These are phyloP conservation scores for Aspergillus texensis DNA, from an alignment of 2,329 filamentous ascomycete genomes.

Conservation along the genomic window DNA sequence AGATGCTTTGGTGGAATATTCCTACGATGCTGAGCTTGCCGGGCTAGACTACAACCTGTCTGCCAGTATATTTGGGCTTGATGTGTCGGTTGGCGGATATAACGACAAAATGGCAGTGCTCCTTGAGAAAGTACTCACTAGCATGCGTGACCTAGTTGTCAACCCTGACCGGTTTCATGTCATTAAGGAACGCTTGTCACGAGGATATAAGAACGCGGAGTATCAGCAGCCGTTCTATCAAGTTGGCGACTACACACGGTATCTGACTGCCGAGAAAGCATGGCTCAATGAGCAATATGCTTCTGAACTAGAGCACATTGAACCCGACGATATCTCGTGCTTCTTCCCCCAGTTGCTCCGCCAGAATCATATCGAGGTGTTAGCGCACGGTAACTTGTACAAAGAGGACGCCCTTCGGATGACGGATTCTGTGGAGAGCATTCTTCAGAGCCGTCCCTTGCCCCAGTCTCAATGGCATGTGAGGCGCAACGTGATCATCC, in stretches of 20 bases:
- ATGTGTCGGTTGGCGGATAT: slow-evolving; percentile 82
- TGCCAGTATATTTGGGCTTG: slow-evolving; percentile 71
- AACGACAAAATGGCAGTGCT: slow-evolving; percentile 95
- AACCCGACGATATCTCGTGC: slow-evolving; percentile 70
- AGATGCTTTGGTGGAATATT: slow-evolving; percentile 88
- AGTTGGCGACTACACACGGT: slow-evolving; percentile 78
- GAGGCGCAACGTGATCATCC: slow-evolving; percentile 73
- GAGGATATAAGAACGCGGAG: slow-evolving; percentile 82
- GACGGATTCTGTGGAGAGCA: slow-evolving; percentile 78
- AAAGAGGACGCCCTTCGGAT: slow-evolving; percentile 88
- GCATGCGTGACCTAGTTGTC: slow-evolving; percentile 81
- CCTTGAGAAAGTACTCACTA: slow-evolving; percentile 82
- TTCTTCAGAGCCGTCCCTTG: slow-evolving; percentile 71
- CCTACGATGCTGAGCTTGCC: slow-evolving; percentile 92
- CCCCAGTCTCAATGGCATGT: slow-evolving; percentile 80
- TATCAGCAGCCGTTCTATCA: slow-evolving; percentile 88
- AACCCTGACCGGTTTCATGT: slow-evolving; percentile 88
- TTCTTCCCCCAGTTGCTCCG: slow-evolving; percentile 81
- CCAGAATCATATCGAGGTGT: slow-evolving; percentile 83
- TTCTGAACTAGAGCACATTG: slow-evolving; percentile 74
- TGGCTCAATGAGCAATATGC: slow-evolving; percentile 80
- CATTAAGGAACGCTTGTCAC: slow-evolving; percentile 79
- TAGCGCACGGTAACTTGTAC: slow-evolving; percentile 90
- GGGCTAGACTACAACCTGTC: slow-evolving; percentile 82
- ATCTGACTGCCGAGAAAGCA: slow-evolving; percentile 74